phyloP scores from a whole-genome alignment of 2,329 filamentous ascomycete genomes.

The Aspergillus sp. region DNA sequence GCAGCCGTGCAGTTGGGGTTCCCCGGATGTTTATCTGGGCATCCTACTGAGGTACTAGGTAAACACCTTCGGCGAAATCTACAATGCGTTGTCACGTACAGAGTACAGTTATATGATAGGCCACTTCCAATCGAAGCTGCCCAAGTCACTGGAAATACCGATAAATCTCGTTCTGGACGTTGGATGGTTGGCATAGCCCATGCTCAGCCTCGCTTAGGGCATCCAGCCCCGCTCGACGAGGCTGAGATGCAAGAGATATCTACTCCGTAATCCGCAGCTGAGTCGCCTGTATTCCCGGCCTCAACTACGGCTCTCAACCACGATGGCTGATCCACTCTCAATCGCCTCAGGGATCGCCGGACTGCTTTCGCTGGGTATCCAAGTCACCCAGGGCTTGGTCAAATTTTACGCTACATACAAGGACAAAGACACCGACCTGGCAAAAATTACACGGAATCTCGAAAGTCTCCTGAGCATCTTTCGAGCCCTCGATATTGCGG shows the following conservation, averaged over 20 bases:
- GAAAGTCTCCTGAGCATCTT: not conserved
- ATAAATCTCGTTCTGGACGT: too few relatives aligned
- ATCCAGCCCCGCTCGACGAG: not conserved
- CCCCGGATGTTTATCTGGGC: too few relatives aligned
- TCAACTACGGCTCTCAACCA: not conserved
- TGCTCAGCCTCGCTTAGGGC: not conserved
- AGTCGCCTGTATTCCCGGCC: not conserved
- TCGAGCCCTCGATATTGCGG: not conserved
- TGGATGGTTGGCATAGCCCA: not conserved
- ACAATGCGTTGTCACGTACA: too few relatives aligned
- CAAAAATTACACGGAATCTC: constrained; percentile 13
- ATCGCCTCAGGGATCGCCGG: constrained; percentile 29
- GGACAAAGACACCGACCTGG: constrained; percentile 20
- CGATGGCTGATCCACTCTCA: constrained; percentile 26
- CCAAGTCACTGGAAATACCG: too few relatives aligned
- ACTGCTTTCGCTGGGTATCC: constrained; percentile 39
- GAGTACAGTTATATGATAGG: too few relatives aligned
- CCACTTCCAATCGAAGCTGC: too few relatives aligned
- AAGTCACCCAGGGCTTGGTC: constrained; percentile 25
- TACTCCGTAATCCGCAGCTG: not conserved
- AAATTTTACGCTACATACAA: not conserved
- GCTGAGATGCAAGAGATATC: not conserved
- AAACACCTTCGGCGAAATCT: too few relatives aligned
- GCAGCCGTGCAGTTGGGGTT: too few relatives aligned
- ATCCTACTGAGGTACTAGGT: too few relatives aligned